These are phyloP conservation scores for Royoungia palumana DNA, from an alignment of 768 basidiomycete genomes.

Conservation along the genomic window DNA sequence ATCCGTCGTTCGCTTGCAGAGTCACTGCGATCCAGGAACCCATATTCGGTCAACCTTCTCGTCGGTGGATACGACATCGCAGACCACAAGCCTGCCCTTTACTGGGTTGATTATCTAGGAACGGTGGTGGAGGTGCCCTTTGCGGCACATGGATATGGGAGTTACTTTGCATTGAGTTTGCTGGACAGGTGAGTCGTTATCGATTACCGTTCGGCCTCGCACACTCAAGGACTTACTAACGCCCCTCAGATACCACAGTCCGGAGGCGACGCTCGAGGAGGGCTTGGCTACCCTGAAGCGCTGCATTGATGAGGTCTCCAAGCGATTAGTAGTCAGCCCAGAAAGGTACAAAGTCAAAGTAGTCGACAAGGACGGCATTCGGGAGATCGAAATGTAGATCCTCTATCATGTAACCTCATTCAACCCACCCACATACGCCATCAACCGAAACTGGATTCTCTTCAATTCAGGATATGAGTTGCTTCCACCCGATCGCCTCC, in stretches of 20 bases:
- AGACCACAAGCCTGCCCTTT: slow-evolving; percentile 67
- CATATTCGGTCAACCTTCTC: slow-evolving; percentile 90
- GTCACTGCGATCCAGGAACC: slow-evolving; percentile 80
- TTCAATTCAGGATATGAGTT: slow-evolving; percentile 20
- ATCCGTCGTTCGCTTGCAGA: slow-evolving; percentile 88
- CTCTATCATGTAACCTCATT: slow-evolving; percentile 6
- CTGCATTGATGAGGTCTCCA: slow-evolving; percentile 86
- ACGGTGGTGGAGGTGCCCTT: slow-evolving; percentile 87
- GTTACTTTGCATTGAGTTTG: slow-evolving; percentile 89
- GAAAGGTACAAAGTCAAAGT: slow-evolving; percentile 86
- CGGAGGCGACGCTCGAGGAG: slow-evolving; percentile 79
- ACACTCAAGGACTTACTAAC: neutral
- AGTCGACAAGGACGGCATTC: slow-evolving; percentile 87
- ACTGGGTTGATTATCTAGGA: slow-evolving; percentile 97
- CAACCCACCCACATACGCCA: neutral
- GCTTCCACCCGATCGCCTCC: slow-evolving; percentile 49
- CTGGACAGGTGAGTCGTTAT: slow-evolving; percentile 67
- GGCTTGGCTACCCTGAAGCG: slow-evolving; percentile 80
- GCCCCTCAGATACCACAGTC: slow-evolving; percentile 76
- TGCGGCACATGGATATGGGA: slow-evolving; percentile 92
- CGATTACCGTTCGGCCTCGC: neutral
- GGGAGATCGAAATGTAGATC: slow-evolving; percentile 70
- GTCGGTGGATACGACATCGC: slow-evolving; percentile 90
- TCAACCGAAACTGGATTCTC: neutral
- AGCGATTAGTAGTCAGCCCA: slow-evolving; percentile 75